Base-by-base conservation (phyloP, 2,329 filamentous ascomycete species). In the Ascochyta viciae-villosae region DNA sequence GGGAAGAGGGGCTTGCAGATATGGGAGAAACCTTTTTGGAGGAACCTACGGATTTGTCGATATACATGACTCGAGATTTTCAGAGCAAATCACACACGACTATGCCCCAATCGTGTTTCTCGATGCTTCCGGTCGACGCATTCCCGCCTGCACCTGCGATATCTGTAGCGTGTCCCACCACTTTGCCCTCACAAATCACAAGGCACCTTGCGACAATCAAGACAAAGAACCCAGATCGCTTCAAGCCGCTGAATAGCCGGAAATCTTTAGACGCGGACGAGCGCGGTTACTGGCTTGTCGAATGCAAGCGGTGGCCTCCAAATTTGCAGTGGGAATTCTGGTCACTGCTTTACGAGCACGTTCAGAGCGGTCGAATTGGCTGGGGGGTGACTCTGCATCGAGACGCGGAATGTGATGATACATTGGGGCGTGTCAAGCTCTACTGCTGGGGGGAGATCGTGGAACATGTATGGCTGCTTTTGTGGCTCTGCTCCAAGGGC, bases 401-500 rank as follows among this genome's bases (percentile, higher is more conserved):
- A 59, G 72, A 73, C 7, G 41, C 62, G 16, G 31, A 49, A 15
- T 53, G 48, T 38, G n/a, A 39, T 8, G 37, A 50, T 12, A 46
- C 59, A 10, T 59, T 76, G 10, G 77, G 80, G 53, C 73, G 62
- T 1, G 72, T 96, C 2, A 83, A 86, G 31, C 73, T 94, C 1
- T 95, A 90, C 70, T 91, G 90, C 68, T 96, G 90, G 88, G 92
- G 90, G 0, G 84, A 88, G 59, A 78, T 91, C 0, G 85, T 86
- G 0, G 83, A 86, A 50, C 88, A 96, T 66, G 81, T 91, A 31
- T 96, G 92, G 72, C 75, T 95, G 4, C 73, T 93, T 35, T 74
- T 96, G 0, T 94, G 90, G 70, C 76, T 92, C 13, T 89, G 87
- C 0, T 94, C 88, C 64, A 81, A 85, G 52, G 82, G 88, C 29